Percentiles rank a stretch among this genome's conserved stretches.
Evolutionary conservation across 169 alveolate species (phyloP).

Genomic region (Cryptosporidium tyzzeri): DNA sequence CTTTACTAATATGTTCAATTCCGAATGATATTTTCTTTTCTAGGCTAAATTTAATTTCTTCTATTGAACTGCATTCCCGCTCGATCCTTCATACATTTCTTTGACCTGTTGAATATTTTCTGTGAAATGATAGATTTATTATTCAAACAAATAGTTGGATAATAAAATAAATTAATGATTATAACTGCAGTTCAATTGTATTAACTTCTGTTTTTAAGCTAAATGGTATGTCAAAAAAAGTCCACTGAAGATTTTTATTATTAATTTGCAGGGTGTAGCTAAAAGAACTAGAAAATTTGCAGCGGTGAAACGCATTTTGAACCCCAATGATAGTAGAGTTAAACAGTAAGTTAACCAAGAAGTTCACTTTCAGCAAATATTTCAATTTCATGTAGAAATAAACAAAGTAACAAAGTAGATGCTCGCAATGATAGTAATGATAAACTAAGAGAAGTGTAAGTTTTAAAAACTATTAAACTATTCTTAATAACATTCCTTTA

Average conservation of each 20-base stretch:
- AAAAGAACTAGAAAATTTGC: slow-evolving; percentile 81
- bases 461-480: slow-evolving; percentile 89
- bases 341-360: slow-evolving; percentile 70
- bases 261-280: slow-evolving; percentile 77
- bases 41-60: too few relatives aligned
- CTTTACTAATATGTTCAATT: too few relatives aligned
- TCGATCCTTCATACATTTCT: neutral
- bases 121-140: neutral
- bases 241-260: neutral
- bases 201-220: neutral
- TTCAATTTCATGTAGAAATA: slow-evolving; percentile 29
- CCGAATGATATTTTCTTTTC: neutral
- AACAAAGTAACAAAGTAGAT: neutral
- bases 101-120: neutral
- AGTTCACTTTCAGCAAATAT: slow-evolving; percentile 20
- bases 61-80: neutral
- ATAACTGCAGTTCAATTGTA: neutral
- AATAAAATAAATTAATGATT: neutral
- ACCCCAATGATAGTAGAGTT: slow-evolving; percentile 81
- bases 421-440: slow-evolving; percentile 74
- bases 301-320: slow-evolving; percentile 80
- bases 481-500: slow-evolving; percentile 35
- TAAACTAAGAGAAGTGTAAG: slow-evolving; percentile 90
- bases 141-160: neutral
- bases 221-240: neutral